phyloP scores from a whole-genome alignment of 2,329 filamentous ascomycete species.

The Dactylellina haptotyla region DNA sequence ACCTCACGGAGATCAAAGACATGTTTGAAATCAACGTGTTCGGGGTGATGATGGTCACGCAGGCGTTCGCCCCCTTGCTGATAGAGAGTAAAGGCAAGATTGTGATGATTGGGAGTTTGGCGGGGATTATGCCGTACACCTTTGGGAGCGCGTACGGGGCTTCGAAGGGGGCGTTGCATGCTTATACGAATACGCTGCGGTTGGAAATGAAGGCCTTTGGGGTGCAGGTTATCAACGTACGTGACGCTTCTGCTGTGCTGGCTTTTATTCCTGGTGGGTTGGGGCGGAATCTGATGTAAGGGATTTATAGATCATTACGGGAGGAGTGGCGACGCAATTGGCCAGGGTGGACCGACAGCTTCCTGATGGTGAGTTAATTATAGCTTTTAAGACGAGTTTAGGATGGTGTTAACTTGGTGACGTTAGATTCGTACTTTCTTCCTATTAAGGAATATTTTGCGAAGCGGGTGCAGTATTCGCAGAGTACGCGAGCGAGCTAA shows the following conservation, averaged over 20 bases:
- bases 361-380: slow-evolving; percentile 10
- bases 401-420: no score
- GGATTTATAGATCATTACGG: slow-evolving; percentile 54
- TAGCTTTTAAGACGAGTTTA: slow-evolving; percentile 10
- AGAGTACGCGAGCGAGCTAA: slow-evolving; percentile 37
- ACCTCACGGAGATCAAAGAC: slow-evolving; percentile 53
- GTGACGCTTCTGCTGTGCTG: background rate
- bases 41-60: slow-evolving; percentile 61
- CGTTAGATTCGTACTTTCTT: slow-evolving; percentile 54
- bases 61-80: slow-evolving; percentile 62
- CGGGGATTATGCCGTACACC: slow-evolving; percentile 59
- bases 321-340: slow-evolving; percentile 54
- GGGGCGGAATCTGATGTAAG: background rate
- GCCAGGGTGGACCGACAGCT: slow-evolving; percentile 45
- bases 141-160: slow-evolving; percentile 63
- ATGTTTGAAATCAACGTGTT: slow-evolving; percentile 63
- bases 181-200: slow-evolving; percentile 62
- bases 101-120: slow-evolving; percentile 63
- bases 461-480: slow-evolving; percentile 54
- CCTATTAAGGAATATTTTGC: slow-evolving; percentile 55
- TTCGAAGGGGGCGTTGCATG: slow-evolving; percentile 63
- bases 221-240: slow-evolving; percentile 48
- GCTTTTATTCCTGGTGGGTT: background rate
- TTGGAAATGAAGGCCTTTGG: slow-evolving; percentile 61
- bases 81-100: slow-evolving; percentile 60